phyloP scores from a whole-genome alignment of 169 alveolate species.

The Plasmodium ovale region DNA sequence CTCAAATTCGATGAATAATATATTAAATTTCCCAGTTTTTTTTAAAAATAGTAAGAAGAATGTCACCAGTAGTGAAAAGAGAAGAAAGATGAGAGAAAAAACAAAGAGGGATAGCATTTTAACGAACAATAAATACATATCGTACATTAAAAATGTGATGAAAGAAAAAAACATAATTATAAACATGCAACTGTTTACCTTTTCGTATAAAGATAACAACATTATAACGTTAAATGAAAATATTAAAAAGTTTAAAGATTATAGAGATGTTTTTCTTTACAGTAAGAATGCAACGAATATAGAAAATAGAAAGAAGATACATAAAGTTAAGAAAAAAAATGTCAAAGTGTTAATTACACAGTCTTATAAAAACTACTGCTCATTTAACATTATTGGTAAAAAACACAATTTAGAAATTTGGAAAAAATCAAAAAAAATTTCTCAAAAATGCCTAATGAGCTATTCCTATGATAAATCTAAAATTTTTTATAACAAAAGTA shows the following conservation, averaged over 20 bases:
- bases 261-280: conserved; percentile 72
- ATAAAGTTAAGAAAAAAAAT: conserved; percentile 34
- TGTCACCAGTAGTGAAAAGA: background rate
- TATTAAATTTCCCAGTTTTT: conserved; percentile 54
- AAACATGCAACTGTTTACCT: conserved; percentile 58
- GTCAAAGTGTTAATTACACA: conserved; percentile 71
- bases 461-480: conserved; percentile 60
- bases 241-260: conserved; percentile 69
- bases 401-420: conserved; percentile 67
- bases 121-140: conserved; percentile 55
- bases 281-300: conserved; percentile 14
- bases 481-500: conserved; percentile 41
- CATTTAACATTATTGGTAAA: conserved; percentile 75
- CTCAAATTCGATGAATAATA: conserved; percentile 25
- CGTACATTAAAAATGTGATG: conserved; percentile 51
- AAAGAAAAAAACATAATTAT: conserved; percentile 65
- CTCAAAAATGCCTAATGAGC: conserved; percentile 22
- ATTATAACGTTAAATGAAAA: conserved; percentile 69
- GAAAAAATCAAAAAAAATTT: conserved; percentile 51
- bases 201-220: conserved; percentile 75
- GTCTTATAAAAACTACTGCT: conserved; percentile 65
- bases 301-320: conserved; percentile 32
- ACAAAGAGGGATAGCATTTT: conserved; percentile 43
- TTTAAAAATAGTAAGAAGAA: conserved; percentile 27
- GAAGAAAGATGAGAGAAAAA: conserved; percentile 9